Base-by-base conservation (phyloP, 257 asterid genomes). In the Buddleja alternifolia region DNA sequence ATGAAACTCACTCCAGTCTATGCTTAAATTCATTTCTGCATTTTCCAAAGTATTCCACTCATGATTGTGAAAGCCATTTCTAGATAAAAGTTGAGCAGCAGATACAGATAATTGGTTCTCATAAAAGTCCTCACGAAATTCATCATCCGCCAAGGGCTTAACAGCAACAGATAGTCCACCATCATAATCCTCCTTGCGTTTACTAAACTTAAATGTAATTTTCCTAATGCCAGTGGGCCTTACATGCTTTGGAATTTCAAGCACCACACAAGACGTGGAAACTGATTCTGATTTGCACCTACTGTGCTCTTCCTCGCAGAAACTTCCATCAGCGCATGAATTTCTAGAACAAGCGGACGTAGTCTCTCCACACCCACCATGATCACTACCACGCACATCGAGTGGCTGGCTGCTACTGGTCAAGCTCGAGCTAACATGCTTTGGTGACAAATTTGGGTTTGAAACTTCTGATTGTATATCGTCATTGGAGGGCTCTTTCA, bases 201-300 rank as follows among this genome's bases (percentile, higher is more conserved):
- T 91, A 76, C 96, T 91, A 60, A 94, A 94, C 81, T 89, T 94
- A 73, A 94, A 86, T 50, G 93, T 91, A 62, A 94, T 89, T 85
- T 94, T 94, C 83, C 95, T 82, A 74, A 94, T 82, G 71, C 97
- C 99, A 62, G 97, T 86, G 66, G 95, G 95, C 76, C 96, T 81
- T 50, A 84, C 77, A 69, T 94, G 88, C 87, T 94, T 82, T 58
- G 99, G 99, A 71, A 94, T 94, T 82, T 94, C 99, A 73, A 91
- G 93, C 37, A 91, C 96, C 58, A 94, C 90, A 55, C 88, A 69
- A 39, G 96, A 76, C 3, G 80, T 81, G 47, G 92, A 77, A 66
- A 73, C 81, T 34, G 84, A 70, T 53, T 81, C 86, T 19, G 67
- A 51, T 54, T 77, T 85, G 79, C 79, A 72, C 73, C 77, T 77